phyloP scores from a whole-genome alignment of 2,329 filamentous ascomycete species.

The Pseudocercospora macadamiae region DNA sequence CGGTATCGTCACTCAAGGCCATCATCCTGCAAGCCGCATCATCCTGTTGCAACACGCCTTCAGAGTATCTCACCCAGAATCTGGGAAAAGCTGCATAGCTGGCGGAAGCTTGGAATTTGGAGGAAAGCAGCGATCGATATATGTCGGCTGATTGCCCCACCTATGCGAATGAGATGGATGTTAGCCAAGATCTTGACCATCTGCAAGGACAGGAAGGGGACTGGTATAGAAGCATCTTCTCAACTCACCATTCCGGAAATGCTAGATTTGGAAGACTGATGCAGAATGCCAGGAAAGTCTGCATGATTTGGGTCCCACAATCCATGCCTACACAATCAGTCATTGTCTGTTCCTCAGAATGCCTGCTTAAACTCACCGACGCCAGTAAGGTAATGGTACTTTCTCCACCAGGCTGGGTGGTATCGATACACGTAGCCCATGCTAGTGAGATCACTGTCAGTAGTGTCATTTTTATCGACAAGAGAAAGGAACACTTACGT shows the following conservation, averaged over 20 bases:
- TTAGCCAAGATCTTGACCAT: too few species aligned
- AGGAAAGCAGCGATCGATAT: slow-evolving; percentile 13
- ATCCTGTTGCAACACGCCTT: too few species aligned
- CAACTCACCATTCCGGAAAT: slow-evolving; percentile 9
- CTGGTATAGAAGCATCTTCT: neutral
- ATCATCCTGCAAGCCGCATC: too few species aligned
- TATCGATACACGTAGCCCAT: slow-evolving; percentile 24
- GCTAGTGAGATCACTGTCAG: slow-evolving; percentile 1
- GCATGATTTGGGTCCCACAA: slow-evolving; percentile 17
- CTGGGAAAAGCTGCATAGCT: slow-evolving; percentile 14
- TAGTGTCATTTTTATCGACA: neutral
- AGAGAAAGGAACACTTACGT: slow-evolving; percentile 8
- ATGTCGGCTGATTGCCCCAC: slow-evolving; percentile 7
- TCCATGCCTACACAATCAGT: neutral
- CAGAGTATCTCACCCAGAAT: neutral
- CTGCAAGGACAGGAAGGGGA: neutral
- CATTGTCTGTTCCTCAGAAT: too few species aligned
- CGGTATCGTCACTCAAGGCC: too few species aligned
- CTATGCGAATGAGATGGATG: neutral
- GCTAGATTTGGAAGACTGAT: slow-evolving; percentile 14
- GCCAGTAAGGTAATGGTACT: slow-evolving; percentile 22
- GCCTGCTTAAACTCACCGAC: too few species aligned
- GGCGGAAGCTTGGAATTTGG: slow-evolving; percentile 12
- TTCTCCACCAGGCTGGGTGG: slow-evolving; percentile 20
- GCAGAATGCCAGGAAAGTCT: slow-evolving; percentile 15